phyloP scores from a whole-genome alignment of 2,329 filamentous ascomycete genomes.

The Talaromyces marneffei region DNA sequence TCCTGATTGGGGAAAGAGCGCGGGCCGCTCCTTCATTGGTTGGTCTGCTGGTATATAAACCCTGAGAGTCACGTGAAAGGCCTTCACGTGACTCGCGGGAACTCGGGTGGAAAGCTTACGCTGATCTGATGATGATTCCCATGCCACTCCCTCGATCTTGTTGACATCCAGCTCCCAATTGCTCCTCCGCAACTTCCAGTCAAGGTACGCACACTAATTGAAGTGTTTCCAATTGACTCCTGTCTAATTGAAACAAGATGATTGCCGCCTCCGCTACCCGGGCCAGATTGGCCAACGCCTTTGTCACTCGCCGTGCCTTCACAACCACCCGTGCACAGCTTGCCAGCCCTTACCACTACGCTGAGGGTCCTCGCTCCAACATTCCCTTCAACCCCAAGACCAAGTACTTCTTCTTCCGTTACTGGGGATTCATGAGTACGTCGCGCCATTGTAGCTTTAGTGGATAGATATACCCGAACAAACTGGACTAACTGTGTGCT shows the following conservation, averaged over 20 bases:
- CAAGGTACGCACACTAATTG: slow-evolving; percentile 27
- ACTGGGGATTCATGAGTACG: slow-evolving; percentile 73
- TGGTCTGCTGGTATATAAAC: background rate
- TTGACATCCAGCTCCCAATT: slow-evolving; percentile 7
- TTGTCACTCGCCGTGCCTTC: slow-evolving; percentile 87
- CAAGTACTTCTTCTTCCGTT: slow-evolving; percentile 75
- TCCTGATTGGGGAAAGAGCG: slow-evolving; percentile 21
- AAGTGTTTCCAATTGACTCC: slow-evolving; percentile 30
- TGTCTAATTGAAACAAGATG: slow-evolving; percentile 59
- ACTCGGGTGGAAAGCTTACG: slow-evolving; percentile 1
- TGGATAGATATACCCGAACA: background rate
- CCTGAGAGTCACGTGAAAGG: slow-evolving; percentile 13
- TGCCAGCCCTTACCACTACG: slow-evolving; percentile 93
- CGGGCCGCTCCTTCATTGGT: slow-evolving; percentile 18
- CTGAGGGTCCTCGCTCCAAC: slow-evolving; percentile 91
- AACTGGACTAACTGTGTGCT: slow-evolving; percentile 32
- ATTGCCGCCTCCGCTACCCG: slow-evolving; percentile 62
- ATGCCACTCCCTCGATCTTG: slow-evolving; percentile 9
- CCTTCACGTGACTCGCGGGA: slow-evolving; percentile 6
- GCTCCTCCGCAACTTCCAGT: slow-evolving; percentile 3
- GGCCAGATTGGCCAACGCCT: slow-evolving; percentile 56
- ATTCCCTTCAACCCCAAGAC: slow-evolving; percentile 94
- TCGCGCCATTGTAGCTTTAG: slow-evolving; percentile 17
- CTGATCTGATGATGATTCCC: slow-evolving; percentile 1
- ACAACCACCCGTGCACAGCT: slow-evolving; percentile 80